Conservation (phyloP, 1,139 yeast species). For the Geotrichum bryndzae region DNA sequence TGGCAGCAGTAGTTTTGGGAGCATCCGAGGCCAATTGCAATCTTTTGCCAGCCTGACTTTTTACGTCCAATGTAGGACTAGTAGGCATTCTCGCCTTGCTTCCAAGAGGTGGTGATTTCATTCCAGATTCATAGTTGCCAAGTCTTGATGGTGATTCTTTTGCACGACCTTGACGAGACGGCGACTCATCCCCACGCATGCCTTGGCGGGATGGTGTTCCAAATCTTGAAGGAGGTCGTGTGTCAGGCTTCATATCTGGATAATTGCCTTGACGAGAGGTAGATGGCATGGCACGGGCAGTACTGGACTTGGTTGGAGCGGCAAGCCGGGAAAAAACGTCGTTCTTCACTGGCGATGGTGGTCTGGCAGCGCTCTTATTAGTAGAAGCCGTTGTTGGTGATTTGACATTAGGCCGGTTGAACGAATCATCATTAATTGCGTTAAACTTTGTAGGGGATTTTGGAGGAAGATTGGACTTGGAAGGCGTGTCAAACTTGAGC, state of each 20-base stretch:
- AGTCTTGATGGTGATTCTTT: neutral
- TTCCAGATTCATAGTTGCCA: neutral
- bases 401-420: neutral
- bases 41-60: neutral
- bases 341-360: neutral
- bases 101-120: neutral
- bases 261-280: slow-evolving; percentile 1
- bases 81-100: neutral
- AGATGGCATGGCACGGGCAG: slow-evolving; percentile 1
- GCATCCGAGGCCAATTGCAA: neutral
- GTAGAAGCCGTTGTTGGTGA: neutral
- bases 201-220: neutral
- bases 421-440: neutral
- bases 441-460: slow-evolving; percentile 3
- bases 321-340: slow-evolving; percentile 10
- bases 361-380: neutral
- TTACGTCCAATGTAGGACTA: neutral
- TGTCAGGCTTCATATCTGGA: neutral
- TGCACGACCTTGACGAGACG: neutral
- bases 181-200: slow-evolving; percentile 1
- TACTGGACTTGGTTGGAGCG: slow-evolving; percentile 13
- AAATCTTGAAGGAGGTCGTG: neutral
- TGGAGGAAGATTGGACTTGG: slow-evolving; percentile 1
- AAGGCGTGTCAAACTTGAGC: slow-evolving; percentile 1
- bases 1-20: neutral